Conservation (phyloP, 495 filamentous ascomycete species). For the Xylaria cubensis region DNA sequence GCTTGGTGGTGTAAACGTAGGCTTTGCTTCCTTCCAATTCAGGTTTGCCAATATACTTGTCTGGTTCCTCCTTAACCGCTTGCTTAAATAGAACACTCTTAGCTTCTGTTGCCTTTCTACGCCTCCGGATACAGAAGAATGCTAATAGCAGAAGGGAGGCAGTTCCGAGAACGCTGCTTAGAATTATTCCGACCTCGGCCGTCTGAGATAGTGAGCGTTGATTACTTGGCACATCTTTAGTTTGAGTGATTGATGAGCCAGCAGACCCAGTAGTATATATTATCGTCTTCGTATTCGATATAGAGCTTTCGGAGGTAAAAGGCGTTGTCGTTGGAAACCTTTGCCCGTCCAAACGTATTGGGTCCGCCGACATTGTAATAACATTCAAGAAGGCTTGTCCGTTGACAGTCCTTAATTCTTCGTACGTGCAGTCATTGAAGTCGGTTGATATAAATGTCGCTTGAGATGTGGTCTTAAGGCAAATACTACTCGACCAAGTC, state of each 20-base stretch:
- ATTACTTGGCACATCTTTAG: too few species aligned
- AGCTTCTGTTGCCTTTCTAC: background rate
- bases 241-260: too few species aligned
- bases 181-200: background rate
- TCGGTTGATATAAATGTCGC: background rate
- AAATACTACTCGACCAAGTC: background rate
- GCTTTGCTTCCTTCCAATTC: constrained; percentile 8
- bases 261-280: too few species aligned
- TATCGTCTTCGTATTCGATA: too few species aligned
- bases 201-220: too few species aligned
- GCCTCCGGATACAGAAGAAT: background rate
- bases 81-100: too few species aligned
- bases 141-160: background rate
- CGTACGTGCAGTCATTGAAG: background rate
- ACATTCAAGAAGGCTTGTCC: too few species aligned
- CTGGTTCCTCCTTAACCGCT: background rate
- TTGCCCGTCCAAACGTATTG: background rate
- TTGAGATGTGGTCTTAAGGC: background rate
- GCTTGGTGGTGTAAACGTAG: background rate
- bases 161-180: background rate
- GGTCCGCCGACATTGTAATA: background rate
- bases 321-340: background rate
- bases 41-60: background rate
- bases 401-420: background rate
- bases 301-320: background rate